phyloP scores from a whole-genome alignment of 768 basidiomycete genomes.

The Tylopilus subfusipes region DNA sequence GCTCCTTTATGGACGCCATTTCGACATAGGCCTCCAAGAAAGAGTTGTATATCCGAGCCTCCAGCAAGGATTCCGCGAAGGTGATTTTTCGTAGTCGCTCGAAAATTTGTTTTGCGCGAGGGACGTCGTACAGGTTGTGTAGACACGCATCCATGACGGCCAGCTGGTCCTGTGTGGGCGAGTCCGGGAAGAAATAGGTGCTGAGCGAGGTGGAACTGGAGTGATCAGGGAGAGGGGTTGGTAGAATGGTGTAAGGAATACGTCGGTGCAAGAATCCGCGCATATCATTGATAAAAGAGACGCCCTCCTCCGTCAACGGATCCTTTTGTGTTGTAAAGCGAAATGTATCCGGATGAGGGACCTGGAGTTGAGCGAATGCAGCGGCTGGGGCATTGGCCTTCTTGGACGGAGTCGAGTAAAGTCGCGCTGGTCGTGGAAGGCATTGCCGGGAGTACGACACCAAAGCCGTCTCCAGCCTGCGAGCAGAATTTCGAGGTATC shows the following conservation, averaged over 20 bases:
- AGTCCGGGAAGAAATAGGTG: constrained; percentile 60
- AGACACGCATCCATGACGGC: constrained; percentile 85
- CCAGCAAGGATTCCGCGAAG: constrained; percentile 45
- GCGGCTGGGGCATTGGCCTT: constrained; percentile 50
- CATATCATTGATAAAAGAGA: constrained; percentile 37
- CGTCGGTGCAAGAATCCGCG: constrained; percentile 48
- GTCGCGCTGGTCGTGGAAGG: constrained; percentile 65
- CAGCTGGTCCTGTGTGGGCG: constrained; percentile 61
- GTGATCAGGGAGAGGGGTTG: constrained; percentile 60
- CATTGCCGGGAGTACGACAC: constrained; percentile 61
- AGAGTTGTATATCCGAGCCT: constrained; percentile 53
- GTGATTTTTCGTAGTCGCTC: constrained; percentile 49
- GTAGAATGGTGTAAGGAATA: constrained; percentile 54
- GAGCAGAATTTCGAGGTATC: constrained; percentile 31
- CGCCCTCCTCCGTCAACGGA: constrained; percentile 16
- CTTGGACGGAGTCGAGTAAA: constrained; percentile 67
- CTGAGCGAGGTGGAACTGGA: constrained; percentile 34
- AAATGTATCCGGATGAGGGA: constrained; percentile 36
- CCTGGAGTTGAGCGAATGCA: constrained; percentile 38
- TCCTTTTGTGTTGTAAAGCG: constrained; percentile 33
- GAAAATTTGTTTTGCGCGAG: constrained; percentile 73
- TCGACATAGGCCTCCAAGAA: constrained; percentile 63
- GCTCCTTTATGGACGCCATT: constrained; percentile 50
- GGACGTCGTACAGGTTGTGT: constrained; percentile 68
- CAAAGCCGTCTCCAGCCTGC: constrained; percentile 37